Evolutionary conservation across 331 rosid genomes (phyloP).

Genomic region (Cydonia oblonga): DNA sequence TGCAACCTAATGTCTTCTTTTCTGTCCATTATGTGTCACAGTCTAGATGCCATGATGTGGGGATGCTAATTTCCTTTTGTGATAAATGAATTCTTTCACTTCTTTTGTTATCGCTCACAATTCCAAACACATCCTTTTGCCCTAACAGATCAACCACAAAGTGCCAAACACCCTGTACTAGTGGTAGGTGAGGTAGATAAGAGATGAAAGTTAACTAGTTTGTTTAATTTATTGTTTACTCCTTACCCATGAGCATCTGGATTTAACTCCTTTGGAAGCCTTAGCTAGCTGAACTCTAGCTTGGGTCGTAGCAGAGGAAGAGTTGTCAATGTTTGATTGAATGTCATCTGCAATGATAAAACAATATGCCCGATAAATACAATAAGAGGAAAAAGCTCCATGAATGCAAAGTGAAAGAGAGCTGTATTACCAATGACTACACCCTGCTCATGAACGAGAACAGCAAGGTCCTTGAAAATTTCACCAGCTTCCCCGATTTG

Average conservation of each 20-base stretch:
- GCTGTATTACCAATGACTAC: conserved; percentile 53
- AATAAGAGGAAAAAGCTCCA: not conserved
- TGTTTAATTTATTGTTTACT: not conserved
- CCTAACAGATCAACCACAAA: not conserved
- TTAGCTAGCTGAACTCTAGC: conserved; percentile 44
- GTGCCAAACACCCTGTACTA: not conserved
- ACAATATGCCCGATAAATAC: conserved; percentile 2
- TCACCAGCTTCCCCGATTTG: conserved; percentile 65
- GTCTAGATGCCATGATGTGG: not conserved
- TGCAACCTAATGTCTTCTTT: not conserved
- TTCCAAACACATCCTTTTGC: not conserved
- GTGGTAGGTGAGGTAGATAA: not conserved
- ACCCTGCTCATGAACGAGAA: conserved; percentile 75
- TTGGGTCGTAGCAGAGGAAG: conserved; percentile 48
- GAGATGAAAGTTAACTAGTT: not conserved
- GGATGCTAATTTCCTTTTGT: not conserved
- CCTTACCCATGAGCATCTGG: conserved; percentile 54
- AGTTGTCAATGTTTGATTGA: conserved; percentile 47
- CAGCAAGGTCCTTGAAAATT: conserved; percentile 78
- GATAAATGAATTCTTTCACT: not conserved
- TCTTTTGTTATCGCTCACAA: not conserved
- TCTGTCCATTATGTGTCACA: not conserved
- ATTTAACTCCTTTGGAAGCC: conserved; percentile 54
- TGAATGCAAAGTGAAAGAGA: conserved; percentile 6
- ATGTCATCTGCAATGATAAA: conserved; percentile 45